These are phyloP conservation scores for Spergularia marina DNA, from an alignment of 148 eudicot species.

Conservation along the genomic window DNA sequence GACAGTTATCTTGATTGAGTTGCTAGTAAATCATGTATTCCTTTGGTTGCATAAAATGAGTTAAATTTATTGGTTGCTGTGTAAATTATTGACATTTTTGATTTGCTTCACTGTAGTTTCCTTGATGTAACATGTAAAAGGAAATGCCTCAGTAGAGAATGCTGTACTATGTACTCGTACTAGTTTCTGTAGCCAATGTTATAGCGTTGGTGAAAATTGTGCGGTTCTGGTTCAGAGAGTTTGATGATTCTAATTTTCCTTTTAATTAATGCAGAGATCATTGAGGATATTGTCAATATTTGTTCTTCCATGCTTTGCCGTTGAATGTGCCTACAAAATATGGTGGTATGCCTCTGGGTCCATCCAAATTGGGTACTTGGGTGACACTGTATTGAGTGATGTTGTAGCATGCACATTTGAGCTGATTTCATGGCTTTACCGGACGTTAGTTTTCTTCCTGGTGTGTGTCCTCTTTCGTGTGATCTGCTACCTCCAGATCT, in stretches of 20 bases:
- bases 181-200: too few species aligned
- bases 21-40: background rate
- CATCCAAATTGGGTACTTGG: constrained; percentile 71
- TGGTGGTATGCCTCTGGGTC: constrained; percentile 95
- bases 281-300: constrained; percentile 63
- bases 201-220: too few species aligned
- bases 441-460: constrained; percentile 74
- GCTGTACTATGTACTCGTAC: too few species aligned
- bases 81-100: background rate
- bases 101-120: background rate
- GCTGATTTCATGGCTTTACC: constrained; percentile 82
- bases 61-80: background rate
- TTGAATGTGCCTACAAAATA: constrained; percentile 74
- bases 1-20: too few species aligned
- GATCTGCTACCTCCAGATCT: constrained; percentile 83
- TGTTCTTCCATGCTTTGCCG: constrained; percentile 73
- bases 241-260: background rate
- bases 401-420: constrained; percentile 61
- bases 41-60: background rate
- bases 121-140: too few species aligned
- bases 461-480: constrained; percentile 92
- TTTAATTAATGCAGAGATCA: constrained; percentile 61
- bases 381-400: constrained; percentile 56
- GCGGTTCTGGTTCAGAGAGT: background rate
- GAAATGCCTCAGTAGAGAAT: too few species aligned